A percentile compares a stretch with the other conserved stretches of the same genome.
These are phyloP conservation scores for Omphalea diandra DNA, from an alignment of 441 rosid species.

Conservation along the genomic window DNA sequence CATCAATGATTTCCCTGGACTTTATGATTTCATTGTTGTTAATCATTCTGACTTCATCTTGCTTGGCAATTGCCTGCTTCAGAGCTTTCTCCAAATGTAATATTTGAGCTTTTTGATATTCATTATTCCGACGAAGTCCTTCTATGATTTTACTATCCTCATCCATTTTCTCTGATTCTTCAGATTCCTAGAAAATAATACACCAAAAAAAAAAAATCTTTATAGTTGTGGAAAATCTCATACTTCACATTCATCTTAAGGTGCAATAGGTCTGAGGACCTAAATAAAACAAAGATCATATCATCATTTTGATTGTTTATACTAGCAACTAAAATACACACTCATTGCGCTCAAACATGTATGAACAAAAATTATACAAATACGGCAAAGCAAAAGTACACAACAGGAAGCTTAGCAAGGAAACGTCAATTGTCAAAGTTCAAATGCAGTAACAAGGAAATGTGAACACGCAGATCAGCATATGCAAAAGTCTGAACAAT, in stretches of 20 bases:
- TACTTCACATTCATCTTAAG: conserved; percentile 4
- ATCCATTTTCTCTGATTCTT: conserved; percentile 98
- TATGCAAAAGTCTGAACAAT: too few relatives aligned
- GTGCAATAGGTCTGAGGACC: too few relatives aligned
- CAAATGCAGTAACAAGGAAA: too few relatives aligned
- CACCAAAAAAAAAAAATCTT: conserved; percentile 31
- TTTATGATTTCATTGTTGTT: conserved; percentile 59
- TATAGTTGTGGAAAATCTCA: conserved; percentile 16
- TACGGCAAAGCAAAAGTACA: background rate
- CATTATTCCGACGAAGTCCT: conserved; percentile 70
- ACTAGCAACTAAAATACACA: background rate
- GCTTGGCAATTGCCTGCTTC: conserved; percentile 61
- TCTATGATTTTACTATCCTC: conserved; percentile 90
- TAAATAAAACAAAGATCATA: too few relatives aligned
- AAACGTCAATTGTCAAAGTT: background rate
- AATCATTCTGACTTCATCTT: conserved; percentile 52
- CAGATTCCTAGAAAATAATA: conserved; percentile 64
- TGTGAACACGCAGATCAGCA: too few relatives aligned
- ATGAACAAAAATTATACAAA: background rate
- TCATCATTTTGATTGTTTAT: background rate
- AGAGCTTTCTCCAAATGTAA: conserved; percentile 68
- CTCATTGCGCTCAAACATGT: background rate
- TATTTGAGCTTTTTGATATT: conserved; percentile 68
- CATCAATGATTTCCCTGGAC: conserved; percentile 60
- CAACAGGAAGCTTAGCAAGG: background rate